These are phyloP conservation scores for Sparassis latifolia DNA, from an alignment of 1,284 basidiomycete species.

Conservation along the genomic window DNA sequence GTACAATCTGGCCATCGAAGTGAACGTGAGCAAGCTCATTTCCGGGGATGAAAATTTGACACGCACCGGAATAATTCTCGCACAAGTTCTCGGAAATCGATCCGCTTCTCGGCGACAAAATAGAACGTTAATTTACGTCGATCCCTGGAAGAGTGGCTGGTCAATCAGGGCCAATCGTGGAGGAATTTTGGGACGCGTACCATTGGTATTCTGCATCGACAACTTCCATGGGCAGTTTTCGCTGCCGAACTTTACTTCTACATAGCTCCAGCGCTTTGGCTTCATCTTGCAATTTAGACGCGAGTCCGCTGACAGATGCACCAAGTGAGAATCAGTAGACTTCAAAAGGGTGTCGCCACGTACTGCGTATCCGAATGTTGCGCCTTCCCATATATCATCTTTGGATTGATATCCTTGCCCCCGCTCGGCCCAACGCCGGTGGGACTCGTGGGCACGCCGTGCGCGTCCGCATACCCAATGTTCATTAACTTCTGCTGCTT, in stretches of 20 bases:
- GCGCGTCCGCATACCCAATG: conserved; percentile 32
- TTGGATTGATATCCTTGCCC: conserved; percentile 92
- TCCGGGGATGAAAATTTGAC: background rate
- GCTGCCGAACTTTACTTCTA: conserved; percentile 84
- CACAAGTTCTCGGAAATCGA: conserved; percentile 96
- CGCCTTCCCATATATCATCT: conserved; percentile 96
- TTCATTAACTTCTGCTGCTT: conserved; percentile 52
- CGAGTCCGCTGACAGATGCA: conserved; percentile 48
- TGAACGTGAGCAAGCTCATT: background rate
- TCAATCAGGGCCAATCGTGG: background rate
- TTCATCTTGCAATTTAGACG: conserved; percentile 85
- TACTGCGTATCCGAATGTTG: conserved; percentile 79
- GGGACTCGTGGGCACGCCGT: conserved; percentile 49
- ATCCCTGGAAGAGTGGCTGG: conserved; percentile 51
- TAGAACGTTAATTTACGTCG: conserved; percentile 97
- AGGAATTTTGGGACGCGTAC: conserved; percentile 29
- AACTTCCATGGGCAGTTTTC: conserved; percentile 96
- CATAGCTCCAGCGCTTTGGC: conserved; percentile 88
- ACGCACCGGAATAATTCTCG: conserved; percentile 82
- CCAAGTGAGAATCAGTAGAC: background rate
- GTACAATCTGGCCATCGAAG: conserved; percentile 43
- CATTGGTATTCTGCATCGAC: conserved; percentile 98
- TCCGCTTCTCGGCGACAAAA: conserved; percentile 91
- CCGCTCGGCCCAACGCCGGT: conserved; percentile 29
- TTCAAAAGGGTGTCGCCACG: conserved; percentile 25